These are phyloP conservation scores for Adiantum capillusveneris DNA, from an alignment of 75 land plant species.

Conservation along the genomic window DNA sequence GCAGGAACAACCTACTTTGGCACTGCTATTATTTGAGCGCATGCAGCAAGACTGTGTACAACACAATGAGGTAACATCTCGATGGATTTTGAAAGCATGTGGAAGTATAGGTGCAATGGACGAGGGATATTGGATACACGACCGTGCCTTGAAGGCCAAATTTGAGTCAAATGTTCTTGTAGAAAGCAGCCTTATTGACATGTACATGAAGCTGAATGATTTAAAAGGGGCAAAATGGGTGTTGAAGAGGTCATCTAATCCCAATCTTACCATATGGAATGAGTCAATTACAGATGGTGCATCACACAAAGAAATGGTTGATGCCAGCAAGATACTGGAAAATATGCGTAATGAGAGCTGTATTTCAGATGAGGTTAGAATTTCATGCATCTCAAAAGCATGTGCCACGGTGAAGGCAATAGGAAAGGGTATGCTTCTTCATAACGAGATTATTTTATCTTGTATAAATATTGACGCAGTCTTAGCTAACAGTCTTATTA, in stretches of 20 bases:
- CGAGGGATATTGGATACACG: slow-evolving; percentile 39
- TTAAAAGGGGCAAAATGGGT: neutral
- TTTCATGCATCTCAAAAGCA: slow-evolving; percentile 6
- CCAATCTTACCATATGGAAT: neutral
- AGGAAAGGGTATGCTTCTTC: slow-evolving; percentile 8
- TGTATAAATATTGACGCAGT: neutral
- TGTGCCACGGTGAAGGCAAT: slow-evolving; percentile 3
- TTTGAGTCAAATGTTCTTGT: slow-evolving; percentile 14
- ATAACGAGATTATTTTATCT: slow-evolving; percentile 5
- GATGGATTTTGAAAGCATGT: slow-evolving; percentile 47
- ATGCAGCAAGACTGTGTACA: slow-evolving; percentile 36
- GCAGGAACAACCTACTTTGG: neutral
- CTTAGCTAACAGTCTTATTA: neutral
- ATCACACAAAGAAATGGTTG: neutral
- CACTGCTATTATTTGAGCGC: slow-evolving; percentile 33
- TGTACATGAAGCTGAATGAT: slow-evolving; percentile 13
- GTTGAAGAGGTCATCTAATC: neutral
- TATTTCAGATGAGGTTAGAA: neutral
- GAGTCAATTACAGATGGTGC: neutral
- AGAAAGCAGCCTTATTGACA: slow-evolving; percentile 9
- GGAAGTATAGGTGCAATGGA: slow-evolving; percentile 44
- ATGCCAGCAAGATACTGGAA: neutral
- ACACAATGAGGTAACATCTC: slow-evolving; percentile 46
- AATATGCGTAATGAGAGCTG: neutral
- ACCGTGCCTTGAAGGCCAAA: slow-evolving; percentile 5